Conservation (phyloP, 805 yeast genomes). For the Lipomyces kockii region DNA sequence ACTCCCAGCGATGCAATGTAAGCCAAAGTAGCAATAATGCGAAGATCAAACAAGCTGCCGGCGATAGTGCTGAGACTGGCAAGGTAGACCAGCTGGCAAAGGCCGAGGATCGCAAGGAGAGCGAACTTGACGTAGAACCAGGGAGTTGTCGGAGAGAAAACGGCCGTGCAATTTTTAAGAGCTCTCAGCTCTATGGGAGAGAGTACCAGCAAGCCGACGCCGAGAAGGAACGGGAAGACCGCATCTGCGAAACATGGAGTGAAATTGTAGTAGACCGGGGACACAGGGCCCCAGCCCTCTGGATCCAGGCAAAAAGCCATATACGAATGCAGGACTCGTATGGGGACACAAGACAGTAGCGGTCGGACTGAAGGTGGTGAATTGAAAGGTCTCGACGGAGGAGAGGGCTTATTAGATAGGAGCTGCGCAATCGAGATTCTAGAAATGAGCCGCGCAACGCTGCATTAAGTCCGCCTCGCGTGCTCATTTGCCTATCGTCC, state of each 20-base stretch:
- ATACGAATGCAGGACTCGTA: neutral
- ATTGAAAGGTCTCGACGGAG: neutral
- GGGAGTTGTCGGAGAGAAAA: conserved; percentile 2
- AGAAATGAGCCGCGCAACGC: neutral
- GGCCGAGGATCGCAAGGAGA: conserved; percentile 3
- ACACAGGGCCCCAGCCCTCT: conserved; percentile 49
- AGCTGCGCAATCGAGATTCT: neutral
- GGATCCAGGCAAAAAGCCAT: conserved; percentile 33
- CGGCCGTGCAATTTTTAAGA: conserved; percentile 6
- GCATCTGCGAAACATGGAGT: conserved; percentile 49
- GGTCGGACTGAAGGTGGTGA: neutral
- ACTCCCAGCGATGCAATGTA: conserved; percentile 54
- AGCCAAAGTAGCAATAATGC: conserved; percentile 46
- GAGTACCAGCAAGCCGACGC: conserved; percentile 25
- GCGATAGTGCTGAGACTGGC: conserved; percentile 37
- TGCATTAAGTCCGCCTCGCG: conserved; percentile 4
- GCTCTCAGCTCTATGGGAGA: conserved; percentile 21
- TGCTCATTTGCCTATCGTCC: neutral
- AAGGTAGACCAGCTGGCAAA: conserved; percentile 21
- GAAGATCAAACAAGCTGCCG: conserved; percentile 42
- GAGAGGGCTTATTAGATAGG: neutral
- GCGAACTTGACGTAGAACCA: conserved; percentile 18
- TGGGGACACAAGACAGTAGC: neutral
- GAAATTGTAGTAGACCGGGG: conserved; percentile 40
- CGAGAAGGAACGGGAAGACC: conserved; percentile 42